Evolutionary conservation across 768 basidiomycete species (phyloP).

Genomic region (Pulveroboletus sp.): DNA sequence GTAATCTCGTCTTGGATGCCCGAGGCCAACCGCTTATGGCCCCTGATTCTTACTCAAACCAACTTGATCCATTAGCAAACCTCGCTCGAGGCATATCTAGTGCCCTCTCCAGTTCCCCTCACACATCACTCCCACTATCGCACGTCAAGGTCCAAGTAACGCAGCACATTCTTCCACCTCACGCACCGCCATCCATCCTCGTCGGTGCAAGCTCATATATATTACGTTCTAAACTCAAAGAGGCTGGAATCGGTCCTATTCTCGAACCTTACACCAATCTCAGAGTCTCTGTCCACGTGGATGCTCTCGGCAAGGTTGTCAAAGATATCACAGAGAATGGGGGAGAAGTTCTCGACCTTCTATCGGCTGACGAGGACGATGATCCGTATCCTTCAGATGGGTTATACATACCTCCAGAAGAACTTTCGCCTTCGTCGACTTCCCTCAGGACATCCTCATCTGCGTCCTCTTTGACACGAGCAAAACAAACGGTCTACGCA

Average conservation of each 20-base stretch:
- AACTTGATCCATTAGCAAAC: conserved; percentile 44
- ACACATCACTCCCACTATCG: conserved; percentile 70
- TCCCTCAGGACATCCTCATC: conserved; percentile 28
- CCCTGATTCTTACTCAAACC: conserved; percentile 44
- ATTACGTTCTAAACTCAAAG: conserved; percentile 56
- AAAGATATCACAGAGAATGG: conserved; percentile 82
- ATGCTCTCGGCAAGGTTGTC: conserved; percentile 69
- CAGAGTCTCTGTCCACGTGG: conserved; percentile 64
- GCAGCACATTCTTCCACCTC: conserved; percentile 40
- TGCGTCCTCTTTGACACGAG: conserved; percentile 33
- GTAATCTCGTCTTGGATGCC: conserved; percentile 64
- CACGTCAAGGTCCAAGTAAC: conserved; percentile 55
- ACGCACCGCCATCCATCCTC: conserved; percentile 48
- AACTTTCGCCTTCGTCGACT: conserved; percentile 67
- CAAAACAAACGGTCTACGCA: conserved; percentile 67
- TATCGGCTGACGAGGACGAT: conserved; percentile 34
- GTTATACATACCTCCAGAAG: conserved; percentile 70
- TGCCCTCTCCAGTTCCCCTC: conserved; percentile 72
- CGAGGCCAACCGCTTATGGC: conserved; percentile 48
- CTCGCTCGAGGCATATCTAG: conserved; percentile 68
- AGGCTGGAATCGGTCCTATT: conserved; percentile 65
- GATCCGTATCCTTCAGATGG: conserved; percentile 54
- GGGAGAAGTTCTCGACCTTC: conserved; percentile 72
- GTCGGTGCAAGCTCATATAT: conserved; percentile 62
- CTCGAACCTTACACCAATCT: conserved; percentile 75